These are phyloP conservation scores for Neonectria neomacrospora DNA, from an alignment of 2,329 filamentous ascomycete species.

Conservation along the genomic window DNA sequence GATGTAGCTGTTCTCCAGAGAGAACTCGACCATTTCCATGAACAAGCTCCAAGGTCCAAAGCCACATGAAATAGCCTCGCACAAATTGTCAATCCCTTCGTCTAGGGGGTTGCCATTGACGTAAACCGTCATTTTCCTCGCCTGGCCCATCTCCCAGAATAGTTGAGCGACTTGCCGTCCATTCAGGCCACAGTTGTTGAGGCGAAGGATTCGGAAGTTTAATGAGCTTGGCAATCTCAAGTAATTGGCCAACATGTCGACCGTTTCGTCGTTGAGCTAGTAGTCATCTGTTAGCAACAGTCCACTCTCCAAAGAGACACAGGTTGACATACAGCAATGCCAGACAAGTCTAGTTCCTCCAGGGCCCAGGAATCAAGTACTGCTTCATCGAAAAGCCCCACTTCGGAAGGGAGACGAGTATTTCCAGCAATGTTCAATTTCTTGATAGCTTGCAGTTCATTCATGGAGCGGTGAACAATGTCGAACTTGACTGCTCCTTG, in stretches of 20 bases:
- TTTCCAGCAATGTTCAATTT: constrained; percentile 63
- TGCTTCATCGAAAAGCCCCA: constrained; percentile 59
- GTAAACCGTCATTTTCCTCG: constrained; percentile 59
- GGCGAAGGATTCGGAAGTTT: constrained; percentile 56
- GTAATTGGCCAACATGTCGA: constrained; percentile 60
- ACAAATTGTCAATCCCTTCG: constrained; percentile 61
- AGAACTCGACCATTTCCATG: constrained; percentile 68
- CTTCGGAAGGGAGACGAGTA: constrained; percentile 58
- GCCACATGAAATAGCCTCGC: constrained; percentile 58
- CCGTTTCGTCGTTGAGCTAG: constrained; percentile 62
- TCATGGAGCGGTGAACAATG: constrained; percentile 57
- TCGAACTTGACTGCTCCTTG: constrained; percentile 61
- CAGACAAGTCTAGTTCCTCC: constrained; percentile 65
- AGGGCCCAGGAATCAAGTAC: constrained; percentile 58
- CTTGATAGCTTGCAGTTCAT: constrained; percentile 56
- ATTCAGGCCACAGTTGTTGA: constrained; percentile 65
- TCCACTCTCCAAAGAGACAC: not conserved
- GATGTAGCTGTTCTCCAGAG: constrained; percentile 62
- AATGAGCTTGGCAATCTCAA: constrained; percentile 54
- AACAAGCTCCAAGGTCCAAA: constrained; percentile 62
- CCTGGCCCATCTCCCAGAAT: constrained; percentile 61
- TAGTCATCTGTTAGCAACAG: constrained; percentile 1
- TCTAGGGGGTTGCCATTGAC: constrained; percentile 66
- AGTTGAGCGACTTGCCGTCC: constrained; percentile 62
- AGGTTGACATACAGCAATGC: constrained; percentile 58